Conservation (phyloP, 2,329 filamentous ascomycete genomes). For the Dothidotthia symphoricarpi region DNA sequence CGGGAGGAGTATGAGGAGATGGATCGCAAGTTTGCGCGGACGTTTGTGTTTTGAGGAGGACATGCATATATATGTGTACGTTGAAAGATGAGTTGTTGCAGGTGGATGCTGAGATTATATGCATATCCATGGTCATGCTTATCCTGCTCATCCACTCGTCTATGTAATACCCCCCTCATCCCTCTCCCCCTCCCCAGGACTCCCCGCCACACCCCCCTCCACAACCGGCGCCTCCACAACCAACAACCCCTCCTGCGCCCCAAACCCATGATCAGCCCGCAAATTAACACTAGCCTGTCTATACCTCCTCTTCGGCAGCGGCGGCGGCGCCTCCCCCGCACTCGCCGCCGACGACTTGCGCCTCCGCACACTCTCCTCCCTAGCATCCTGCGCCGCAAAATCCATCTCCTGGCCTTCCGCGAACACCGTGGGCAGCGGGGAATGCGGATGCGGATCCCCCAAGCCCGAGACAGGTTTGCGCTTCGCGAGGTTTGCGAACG, state of each 20-base stretch:
- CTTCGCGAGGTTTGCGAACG: slow-evolving; percentile 52
- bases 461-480: slow-evolving; percentile 58
- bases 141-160: too few species aligned
- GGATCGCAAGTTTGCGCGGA: slow-evolving; percentile 37
- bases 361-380: slow-evolving; percentile 2
- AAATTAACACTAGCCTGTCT: slow-evolving; percentile 32
- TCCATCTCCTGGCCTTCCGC: slow-evolving; percentile 7
- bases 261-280: slow-evolving; percentile 7
- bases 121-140: too few species aligned
- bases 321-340: slow-evolving; percentile 35
- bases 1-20: slow-evolving; percentile 37
- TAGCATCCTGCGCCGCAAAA: slow-evolving; percentile 2
- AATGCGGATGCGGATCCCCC: background rate
- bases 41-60: slow-evolving; percentile 38
- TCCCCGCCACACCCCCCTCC: slow-evolving; percentile 24
- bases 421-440: slow-evolving; percentile 2
- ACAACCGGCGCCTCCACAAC: slow-evolving; percentile 32
- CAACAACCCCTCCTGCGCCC: slow-evolving; percentile 22
- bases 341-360: slow-evolving; percentile 14
- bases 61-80: too few species aligned
- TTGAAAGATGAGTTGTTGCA: too few species aligned
- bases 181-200: too few species aligned
- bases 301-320: slow-evolving; percentile 50
- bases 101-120: too few species aligned
- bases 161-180: too few species aligned